These are phyloP conservation scores for Sanghuangporus weigelae DNA, from an alignment of 1,284 basidiomycete genomes.

Conservation along the genomic window DNA sequence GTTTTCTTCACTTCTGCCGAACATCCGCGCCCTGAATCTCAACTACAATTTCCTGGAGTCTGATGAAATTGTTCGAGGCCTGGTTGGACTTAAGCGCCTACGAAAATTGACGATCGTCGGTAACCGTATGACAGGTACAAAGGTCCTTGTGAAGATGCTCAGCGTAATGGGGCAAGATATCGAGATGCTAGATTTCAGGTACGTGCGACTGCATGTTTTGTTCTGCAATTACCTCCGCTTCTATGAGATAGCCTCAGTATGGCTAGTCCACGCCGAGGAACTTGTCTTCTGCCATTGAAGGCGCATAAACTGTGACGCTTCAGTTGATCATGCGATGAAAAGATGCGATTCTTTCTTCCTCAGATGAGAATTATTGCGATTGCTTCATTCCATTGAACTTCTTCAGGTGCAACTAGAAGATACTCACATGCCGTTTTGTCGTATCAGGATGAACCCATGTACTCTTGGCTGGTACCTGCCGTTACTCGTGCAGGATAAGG, in stretches of 20 bases:
- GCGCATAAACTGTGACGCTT: background rate
- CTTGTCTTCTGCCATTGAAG: background rate
- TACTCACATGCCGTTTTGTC: slow-evolving; percentile 10
- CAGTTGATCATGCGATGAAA: background rate
- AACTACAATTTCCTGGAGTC: slow-evolving; percentile 86
- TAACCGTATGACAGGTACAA: slow-evolving; percentile 68
- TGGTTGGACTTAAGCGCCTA: slow-evolving; percentile 72
- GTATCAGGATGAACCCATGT: slow-evolving; percentile 84
- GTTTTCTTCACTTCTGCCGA: slow-evolving; percentile 69
- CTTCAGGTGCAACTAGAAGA: slow-evolving; percentile 3
- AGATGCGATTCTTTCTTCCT: slow-evolving; percentile 1
- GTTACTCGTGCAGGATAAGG: slow-evolving; percentile 55
- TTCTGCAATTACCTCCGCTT: background rate
- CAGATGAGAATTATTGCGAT: slow-evolving; percentile 10
- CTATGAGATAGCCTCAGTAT: background rate
- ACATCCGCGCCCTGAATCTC: slow-evolving; percentile 88
- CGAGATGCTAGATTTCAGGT: slow-evolving; percentile 90
- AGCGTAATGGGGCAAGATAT: slow-evolving; percentile 63
- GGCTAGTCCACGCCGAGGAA: background rate
- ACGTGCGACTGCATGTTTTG: slow-evolving; percentile 29
- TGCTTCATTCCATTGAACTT: background rate
- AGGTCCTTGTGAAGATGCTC: slow-evolving; percentile 65
- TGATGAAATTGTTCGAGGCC: slow-evolving; percentile 49
- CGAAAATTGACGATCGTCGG: slow-evolving; percentile 84
- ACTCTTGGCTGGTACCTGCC: slow-evolving; percentile 94